Percentiles rank a stretch among this genome's conserved stretches.
Evolutionary conservation across 2,329 filamentous ascomycete species (phyloP).

Genomic region (Ascochyta fabae): DNA sequence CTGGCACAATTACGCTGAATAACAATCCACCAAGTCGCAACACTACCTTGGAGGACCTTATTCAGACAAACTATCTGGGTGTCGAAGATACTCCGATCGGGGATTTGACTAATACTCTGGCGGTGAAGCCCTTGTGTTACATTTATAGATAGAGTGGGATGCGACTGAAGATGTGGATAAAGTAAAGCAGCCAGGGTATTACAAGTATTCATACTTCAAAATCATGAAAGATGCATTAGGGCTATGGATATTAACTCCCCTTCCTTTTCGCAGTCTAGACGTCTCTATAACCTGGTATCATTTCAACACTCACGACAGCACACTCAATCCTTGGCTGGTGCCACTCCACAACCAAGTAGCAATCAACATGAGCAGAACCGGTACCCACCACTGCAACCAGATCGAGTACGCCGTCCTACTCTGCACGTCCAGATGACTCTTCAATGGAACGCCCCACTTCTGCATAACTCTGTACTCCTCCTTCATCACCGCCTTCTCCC

Average conservation of each 20-base stretch:
- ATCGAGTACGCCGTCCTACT: constrained; percentile 16
- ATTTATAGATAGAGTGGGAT: constrained; percentile 43
- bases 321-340: constrained; percentile 2
- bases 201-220: no score
- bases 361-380: constrained; percentile 8
- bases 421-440: constrained; percentile 15
- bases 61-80: constrained; percentile 49
- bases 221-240: not conserved
- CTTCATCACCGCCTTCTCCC: constrained; percentile 9
- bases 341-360: constrained; percentile 11
- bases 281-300: not conserved
- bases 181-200: no score
- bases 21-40: constrained; percentile 53
- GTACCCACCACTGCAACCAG: constrained; percentile 18
- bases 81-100: constrained; percentile 39
- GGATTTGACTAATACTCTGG: constrained; percentile 51
- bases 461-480: constrained; percentile 15
- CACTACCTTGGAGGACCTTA: constrained; percentile 52
- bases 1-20: constrained; percentile 52
- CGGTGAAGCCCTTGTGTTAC: constrained; percentile 54
- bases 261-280: constrained; percentile 14
- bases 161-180: not conserved
- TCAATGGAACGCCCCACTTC: constrained; percentile 8
- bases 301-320: constrained; percentile 1
- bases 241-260: not conserved